Percentiles rank a stretch among this genome's conserved stretches.
Conservation (phyloP, 371 early-diverging fungal species). For the Mucor irregularis region DNA sequence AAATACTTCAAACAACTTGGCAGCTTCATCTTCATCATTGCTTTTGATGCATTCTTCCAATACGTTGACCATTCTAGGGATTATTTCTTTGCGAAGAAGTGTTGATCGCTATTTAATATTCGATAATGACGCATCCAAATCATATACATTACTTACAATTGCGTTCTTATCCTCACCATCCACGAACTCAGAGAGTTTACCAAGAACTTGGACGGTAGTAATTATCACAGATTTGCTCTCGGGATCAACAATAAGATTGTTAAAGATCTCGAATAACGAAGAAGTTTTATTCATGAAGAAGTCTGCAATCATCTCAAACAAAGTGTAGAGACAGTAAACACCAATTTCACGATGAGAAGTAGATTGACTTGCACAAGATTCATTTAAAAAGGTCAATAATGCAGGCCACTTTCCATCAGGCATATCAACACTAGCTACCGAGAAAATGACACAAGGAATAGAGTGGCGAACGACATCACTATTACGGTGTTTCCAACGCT, state of each 20-base stretch:
- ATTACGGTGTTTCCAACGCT: too few relatives aligned
- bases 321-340: conserved; percentile 74
- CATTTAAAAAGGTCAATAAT: conserved; percentile 70
- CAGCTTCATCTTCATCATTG: conserved; percentile 71
- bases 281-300: conserved; percentile 60
- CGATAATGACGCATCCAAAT: too few relatives aligned
- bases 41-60: conserved; percentile 73
- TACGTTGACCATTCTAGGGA: conserved; percentile 85
- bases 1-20: conserved; percentile 83
- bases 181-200: conserved; percentile 82
- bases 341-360: conserved; percentile 84
- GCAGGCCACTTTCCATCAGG: conserved; percentile 78
- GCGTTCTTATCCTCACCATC: conserved; percentile 67
- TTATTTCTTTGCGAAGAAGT: too few relatives aligned
- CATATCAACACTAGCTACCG: conserved; percentile 80
- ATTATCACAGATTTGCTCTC: conserved; percentile 77
- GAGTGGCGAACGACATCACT: conserved; percentile 74
- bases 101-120: too few relatives aligned
- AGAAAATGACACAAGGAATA: conserved; percentile 79
- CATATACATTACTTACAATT: conserved; percentile 57
- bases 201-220: conserved; percentile 76
- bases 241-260: conserved; percentile 70
- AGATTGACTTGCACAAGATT: conserved; percentile 66
- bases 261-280: conserved; percentile 70
- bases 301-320: conserved; percentile 84